Conservation (phyloP, 805 yeast species). For the Kregervanrija pseudodelftensis region DNA sequence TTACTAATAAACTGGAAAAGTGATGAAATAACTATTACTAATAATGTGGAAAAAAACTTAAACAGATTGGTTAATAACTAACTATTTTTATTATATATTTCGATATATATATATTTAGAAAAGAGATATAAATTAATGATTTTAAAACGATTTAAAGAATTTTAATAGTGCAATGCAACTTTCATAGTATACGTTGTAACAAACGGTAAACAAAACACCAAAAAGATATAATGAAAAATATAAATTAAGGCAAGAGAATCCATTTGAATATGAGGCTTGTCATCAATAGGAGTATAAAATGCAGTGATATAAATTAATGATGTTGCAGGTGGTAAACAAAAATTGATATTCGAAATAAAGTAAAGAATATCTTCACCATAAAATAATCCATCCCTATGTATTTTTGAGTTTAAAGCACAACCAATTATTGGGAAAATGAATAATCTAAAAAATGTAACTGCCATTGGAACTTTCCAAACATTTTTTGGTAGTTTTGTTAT, state of each 20-base stretch:
- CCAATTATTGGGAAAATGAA: conserved; percentile 78
- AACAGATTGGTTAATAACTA: conserved; percentile 1
- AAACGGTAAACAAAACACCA: conserved; percentile 68
- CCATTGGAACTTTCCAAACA: conserved; percentile 59
- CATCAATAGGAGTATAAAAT: conserved; percentile 63
- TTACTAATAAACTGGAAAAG: neutral
- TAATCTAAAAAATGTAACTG: conserved; percentile 51
- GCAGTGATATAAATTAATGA: conserved; percentile 85
- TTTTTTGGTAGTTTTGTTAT: conserved; percentile 57
- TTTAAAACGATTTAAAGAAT: neutral
- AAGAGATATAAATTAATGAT: too few relatives aligned
- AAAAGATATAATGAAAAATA: conserved; percentile 62
- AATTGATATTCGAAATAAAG: conserved; percentile 67
- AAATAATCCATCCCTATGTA: conserved; percentile 58
- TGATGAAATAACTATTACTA: neutral
- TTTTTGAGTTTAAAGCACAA: conserved; percentile 53
- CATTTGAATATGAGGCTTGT: conserved; percentile 55
- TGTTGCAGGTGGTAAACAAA: conserved; percentile 84
- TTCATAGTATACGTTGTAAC: conserved; percentile 62
- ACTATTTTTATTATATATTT: neutral
- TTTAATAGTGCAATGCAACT: conserved; percentile 36
- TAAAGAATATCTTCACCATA: conserved; percentile 52
- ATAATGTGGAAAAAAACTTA: conserved; percentile 4
- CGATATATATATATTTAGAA: neutral
- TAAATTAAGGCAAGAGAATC: conserved; percentile 77